Base-by-base conservation (phyloP, 495 filamentous ascomycete species). In the Penicillium longicatenatum region DNA sequence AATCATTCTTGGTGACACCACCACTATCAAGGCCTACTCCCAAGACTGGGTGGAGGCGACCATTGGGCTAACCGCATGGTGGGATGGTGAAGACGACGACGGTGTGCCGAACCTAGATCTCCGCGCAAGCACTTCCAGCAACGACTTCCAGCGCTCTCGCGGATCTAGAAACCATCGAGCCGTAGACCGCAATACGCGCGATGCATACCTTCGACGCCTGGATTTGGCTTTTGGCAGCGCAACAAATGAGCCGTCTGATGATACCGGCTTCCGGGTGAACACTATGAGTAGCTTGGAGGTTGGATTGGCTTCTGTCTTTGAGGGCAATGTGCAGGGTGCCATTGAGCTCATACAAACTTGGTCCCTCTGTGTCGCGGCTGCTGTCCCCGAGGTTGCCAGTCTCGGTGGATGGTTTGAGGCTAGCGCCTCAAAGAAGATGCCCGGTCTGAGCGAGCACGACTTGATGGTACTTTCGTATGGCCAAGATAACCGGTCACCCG, bases 21-120 rank as follows among this genome's bases (percentile, higher is more conserved):
- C 80, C 10, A 85, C 90, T 12, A 90, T 96, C 58, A 75, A 92
- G 35, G 79, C 82, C 31, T 75, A 81, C 46, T 79, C 91, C 10
- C 81, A 89, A 61, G 91, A 94, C 69, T 97, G 92, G 92, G 80
- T 92, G 45, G 93, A 97, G 71, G 91, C 91, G 1, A 87, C 88
- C 2, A 71, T 95, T 48, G 87, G 85, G 4, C 71, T 96, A 45
- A 88, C 91, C 10, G 85, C 86, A 1, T 97, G 92, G 92, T 95
- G 92, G 91, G 86, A 92, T 68, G 89, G 92, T 35, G 82, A 89
- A 16, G 85, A 86, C 51, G 80, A 87, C 17, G 69, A 66, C 11
- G 67, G 67, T 12, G 39, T 61, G 16, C 54, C 69, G 0, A 52
- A 41, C 20, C 39, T 64, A 16, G 63, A 64, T 26, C 59, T 72